A percentile compares a stretch with the other conserved stretches of the same genome.
These are phyloP conservation scores for Crithidia sp. DNA, from an alignment of 208 protist species.

Conservation along the genomic window DNA sequence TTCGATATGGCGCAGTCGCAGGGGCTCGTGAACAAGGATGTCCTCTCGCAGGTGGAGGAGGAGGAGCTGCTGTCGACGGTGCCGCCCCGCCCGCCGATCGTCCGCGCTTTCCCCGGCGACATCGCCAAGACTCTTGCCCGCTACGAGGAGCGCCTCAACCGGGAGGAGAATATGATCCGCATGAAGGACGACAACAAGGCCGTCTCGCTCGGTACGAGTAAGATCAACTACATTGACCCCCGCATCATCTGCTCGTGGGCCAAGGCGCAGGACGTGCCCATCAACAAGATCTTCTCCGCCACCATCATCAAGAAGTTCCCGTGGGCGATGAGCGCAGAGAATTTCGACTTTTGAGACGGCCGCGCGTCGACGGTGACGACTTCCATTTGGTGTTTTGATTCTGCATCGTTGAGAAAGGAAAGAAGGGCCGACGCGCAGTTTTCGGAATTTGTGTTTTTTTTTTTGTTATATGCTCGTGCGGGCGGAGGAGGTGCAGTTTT, in stretches of 20 bases:
- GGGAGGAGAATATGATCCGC: slow-evolving; percentile 79
- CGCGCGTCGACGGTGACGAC: no score
- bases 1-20: slow-evolving; percentile 58
- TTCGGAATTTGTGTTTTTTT: neutral
- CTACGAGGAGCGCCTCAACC: slow-evolving; percentile 80
- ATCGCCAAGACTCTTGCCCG: slow-evolving; percentile 65
- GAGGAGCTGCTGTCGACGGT: slow-evolving; percentile 34
- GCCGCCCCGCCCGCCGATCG: slow-evolving; percentile 76
- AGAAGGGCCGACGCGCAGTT: neutral
- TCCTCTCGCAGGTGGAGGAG: slow-evolving; percentile 52
- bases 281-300: slow-evolving; percentile 97
- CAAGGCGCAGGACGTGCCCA: slow-evolving; percentile 91
- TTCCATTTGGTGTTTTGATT: neutral
- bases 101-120: slow-evolving; percentile 76
- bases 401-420: neutral
- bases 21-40: slow-evolving; percentile 54
- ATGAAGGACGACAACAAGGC: slow-evolving; percentile 93
- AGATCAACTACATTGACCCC: slow-evolving; percentile 99
- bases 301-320: slow-evolving; percentile 97
- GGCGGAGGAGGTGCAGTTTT: no score
- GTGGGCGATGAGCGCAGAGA: slow-evolving; percentile 93
- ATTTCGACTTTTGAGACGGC: slow-evolving; percentile 74
- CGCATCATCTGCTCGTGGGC: slow-evolving; percentile 98
- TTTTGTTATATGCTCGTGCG: neutral
- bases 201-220: slow-evolving; percentile 97